A percentile compares a stretch with the other conserved stretches of the same genome.
Evolutionary conservation across 2,329 filamentous ascomycete species (phyloP).

Genomic region (Fusarium verticillioides): DNA sequence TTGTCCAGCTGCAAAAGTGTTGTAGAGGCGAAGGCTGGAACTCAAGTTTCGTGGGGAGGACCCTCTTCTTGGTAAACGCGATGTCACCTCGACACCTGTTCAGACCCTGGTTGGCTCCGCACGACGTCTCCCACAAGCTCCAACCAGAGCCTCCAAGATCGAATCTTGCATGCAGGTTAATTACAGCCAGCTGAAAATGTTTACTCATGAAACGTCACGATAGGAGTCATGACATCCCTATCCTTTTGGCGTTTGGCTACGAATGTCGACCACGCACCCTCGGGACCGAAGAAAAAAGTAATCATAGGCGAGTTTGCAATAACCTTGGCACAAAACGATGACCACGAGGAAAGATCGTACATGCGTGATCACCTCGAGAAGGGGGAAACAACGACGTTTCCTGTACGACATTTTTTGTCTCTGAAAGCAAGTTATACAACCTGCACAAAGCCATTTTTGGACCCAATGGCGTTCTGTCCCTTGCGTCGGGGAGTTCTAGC

Average conservation of each 20-base stretch:
- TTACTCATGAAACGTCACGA: constrained; percentile 9
- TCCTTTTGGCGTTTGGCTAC: constrained; percentile 22
- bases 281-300: constrained; percentile 10
- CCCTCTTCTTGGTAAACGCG: constrained; percentile 31
- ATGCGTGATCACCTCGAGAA: constrained; percentile 10
- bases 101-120: constrained; percentile 40
- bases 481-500: constrained; percentile 32
- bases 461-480: constrained; percentile 18
- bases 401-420: not conserved
- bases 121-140: constrained; percentile 42
- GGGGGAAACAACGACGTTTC: not conserved
- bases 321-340: not conserved
- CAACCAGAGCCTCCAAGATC: constrained; percentile 35
- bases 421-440: not conserved
- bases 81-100: constrained; percentile 41
- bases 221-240: constrained; percentile 20
- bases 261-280: constrained; percentile 12
- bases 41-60: constrained; percentile 32
- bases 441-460: constrained; percentile 15
- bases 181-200: constrained; percentile 19
- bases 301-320: not conserved
- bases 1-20: constrained; percentile 18
- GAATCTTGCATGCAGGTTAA: constrained; percentile 35
- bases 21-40: constrained; percentile 13
- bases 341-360: constrained; percentile 8